phyloP scores from a whole-genome alignment of 768 basidiomycete genomes.

The Lactifluus echinatus region DNA sequence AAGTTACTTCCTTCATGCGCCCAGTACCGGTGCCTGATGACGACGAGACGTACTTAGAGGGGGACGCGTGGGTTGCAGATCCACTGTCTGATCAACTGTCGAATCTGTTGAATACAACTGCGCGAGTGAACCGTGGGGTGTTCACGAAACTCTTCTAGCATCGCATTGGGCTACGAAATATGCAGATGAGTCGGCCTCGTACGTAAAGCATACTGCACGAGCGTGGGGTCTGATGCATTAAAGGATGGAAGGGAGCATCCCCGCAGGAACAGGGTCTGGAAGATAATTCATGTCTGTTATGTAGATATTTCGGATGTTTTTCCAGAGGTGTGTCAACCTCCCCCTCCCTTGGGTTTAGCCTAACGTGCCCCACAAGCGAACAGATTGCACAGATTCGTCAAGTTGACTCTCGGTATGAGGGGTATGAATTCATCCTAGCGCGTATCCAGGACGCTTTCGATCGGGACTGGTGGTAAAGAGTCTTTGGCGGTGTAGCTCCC shows the following conservation, averaged over 20 bases:
- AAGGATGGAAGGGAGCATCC: conserved; percentile 62
- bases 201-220: conserved; percentile 46
- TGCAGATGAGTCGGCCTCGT: conserved; percentile 72
- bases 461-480: conserved; percentile 50
- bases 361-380: conserved; percentile 39
- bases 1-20: conserved; percentile 55
- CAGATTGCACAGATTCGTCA: conserved; percentile 43
- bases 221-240: conserved; percentile 22
- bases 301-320: conserved; percentile 60
- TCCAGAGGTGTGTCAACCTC: conserved; percentile 42
- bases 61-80: conserved; percentile 69
- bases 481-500: conserved; percentile 29
- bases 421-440: conserved; percentile 51
- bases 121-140: conserved; percentile 71
- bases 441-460: conserved; percentile 73
- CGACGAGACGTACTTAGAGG: conserved; percentile 49
- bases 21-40: conserved; percentile 65
- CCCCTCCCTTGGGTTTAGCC: not conserved
- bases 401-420: conserved; percentile 40
- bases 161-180: too few species aligned
- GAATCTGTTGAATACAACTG: conserved; percentile 58
- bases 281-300: conserved; percentile 53
- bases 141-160: conserved; percentile 86
- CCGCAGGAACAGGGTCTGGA: conserved; percentile 53
- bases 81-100: conserved; percentile 57